A percentile compares a stretch with the other conserved stretches of the same genome.
Evolutionary conservation across 257 asterid species (phyloP).

Genomic region (Anisodus tanguticus): DNA sequence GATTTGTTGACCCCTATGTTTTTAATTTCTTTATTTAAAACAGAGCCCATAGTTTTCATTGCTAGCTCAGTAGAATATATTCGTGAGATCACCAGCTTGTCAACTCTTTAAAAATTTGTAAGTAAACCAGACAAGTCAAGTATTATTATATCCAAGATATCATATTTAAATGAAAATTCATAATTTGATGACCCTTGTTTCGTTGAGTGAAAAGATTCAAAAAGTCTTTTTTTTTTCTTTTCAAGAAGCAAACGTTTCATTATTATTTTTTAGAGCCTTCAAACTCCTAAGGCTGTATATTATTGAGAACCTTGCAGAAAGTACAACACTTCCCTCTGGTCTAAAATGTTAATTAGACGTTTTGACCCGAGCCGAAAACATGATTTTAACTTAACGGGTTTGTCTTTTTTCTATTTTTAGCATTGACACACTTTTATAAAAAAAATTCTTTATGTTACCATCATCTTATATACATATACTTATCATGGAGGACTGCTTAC

Average conservation of each 20-base stretch:
- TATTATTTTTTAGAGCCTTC: too few species aligned
- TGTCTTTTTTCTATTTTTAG: too few species aligned
- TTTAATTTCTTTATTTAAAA: background rate
- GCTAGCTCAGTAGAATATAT: background rate
- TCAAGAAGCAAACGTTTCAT: background rate
- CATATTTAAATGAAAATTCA: background rate
- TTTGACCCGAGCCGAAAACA: too few species aligned
- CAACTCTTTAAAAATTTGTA: background rate
- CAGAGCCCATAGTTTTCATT: conserved; percentile 15
- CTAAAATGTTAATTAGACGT: too few species aligned
- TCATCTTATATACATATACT: too few species aligned
- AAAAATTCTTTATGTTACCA: too few species aligned
- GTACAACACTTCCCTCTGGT: too few species aligned
- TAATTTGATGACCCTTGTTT: background rate
- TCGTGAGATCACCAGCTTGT: background rate
- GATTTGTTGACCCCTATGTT: background rate
- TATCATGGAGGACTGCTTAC: too few species aligned
- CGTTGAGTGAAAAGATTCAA: background rate
- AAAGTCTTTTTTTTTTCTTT: background rate
- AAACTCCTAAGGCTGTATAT: too few species aligned
- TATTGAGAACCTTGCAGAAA: too few species aligned
- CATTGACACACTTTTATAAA: too few species aligned
- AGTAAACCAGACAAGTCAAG: background rate
- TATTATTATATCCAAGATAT: background rate
- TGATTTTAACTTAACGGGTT: too few species aligned